A percentile compares a stretch with the other conserved stretches of the same genome.
Evolutionary conservation across 2,329 filamentous ascomycete species (phyloP).

Genomic region (Exophiala spinifera): DNA sequence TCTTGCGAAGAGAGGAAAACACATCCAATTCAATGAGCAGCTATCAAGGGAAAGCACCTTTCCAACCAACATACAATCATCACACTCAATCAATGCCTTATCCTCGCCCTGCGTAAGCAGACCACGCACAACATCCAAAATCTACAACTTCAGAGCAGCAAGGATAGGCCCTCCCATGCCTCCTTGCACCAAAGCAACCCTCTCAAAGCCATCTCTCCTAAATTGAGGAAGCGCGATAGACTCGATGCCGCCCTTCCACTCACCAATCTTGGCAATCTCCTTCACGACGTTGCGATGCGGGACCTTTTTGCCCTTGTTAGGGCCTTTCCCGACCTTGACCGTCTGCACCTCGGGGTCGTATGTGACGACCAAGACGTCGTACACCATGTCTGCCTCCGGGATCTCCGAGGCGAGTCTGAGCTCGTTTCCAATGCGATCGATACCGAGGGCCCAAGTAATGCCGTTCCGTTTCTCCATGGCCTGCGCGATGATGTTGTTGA

Average conservation of each 20-base stretch:
- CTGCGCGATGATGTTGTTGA: slow-evolving; percentile 17
- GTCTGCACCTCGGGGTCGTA: slow-evolving; percentile 17
- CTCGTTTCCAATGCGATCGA: slow-evolving; percentile 19
- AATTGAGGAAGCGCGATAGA: slow-evolving; percentile 6
- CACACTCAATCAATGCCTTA: too few relatives aligned
- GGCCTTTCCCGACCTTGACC: slow-evolving; percentile 21
- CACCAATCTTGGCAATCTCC: slow-evolving; percentile 22
- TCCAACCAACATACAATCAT: too few relatives aligned
- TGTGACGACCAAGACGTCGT: slow-evolving; percentile 18
- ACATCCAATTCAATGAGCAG: too few relatives aligned
- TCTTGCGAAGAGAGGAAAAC: too few relatives aligned
- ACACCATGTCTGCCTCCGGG: slow-evolving; percentile 16
- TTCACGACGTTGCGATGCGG: slow-evolving; percentile 23
- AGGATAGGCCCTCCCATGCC: slow-evolving; percentile 21
- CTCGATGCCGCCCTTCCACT: slow-evolving; percentile 22
- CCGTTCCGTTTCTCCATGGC: slow-evolving; percentile 19
- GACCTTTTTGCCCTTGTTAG: slow-evolving; percentile 24
- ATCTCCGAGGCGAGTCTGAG: slow-evolving; percentile 16
- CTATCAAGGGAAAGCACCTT: too few relatives aligned
- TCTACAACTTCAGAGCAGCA: slow-evolving; percentile 15
- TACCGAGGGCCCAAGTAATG: slow-evolving; percentile 14
- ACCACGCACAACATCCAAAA: too few relatives aligned
- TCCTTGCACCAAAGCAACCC: slow-evolving; percentile 22
- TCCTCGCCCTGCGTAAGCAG: too few relatives aligned
- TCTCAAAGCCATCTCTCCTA: slow-evolving; percentile 16